A percentile compares a stretch with the other conserved stretches of the same genome.
Conservation (phyloP, 2,329 filamentous ascomycete species). For the Cladosporium phlei region DNA sequence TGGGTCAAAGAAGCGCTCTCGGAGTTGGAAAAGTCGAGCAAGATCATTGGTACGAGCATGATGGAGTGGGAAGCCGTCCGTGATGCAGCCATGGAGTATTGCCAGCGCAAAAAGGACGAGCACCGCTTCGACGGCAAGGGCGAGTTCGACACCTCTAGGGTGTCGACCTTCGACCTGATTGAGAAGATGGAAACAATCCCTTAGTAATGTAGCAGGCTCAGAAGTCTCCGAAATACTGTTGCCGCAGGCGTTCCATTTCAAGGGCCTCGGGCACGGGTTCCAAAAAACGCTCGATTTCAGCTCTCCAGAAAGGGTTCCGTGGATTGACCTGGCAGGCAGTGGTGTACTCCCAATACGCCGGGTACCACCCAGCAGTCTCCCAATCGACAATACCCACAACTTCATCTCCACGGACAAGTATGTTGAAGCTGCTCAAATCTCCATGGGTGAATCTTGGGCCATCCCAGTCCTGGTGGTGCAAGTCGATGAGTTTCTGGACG, state of each 20-base stretch:
- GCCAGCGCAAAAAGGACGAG: slow-evolving; percentile 35
- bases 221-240: neutral
- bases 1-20: slow-evolving; percentile 43
- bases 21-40: slow-evolving; percentile 26
- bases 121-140: slow-evolving; percentile 39
- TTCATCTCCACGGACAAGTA: slow-evolving; percentile 38
- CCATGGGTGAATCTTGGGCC: slow-evolving; percentile 47
- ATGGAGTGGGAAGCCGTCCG: slow-evolving; percentile 35
- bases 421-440: slow-evolving; percentile 43
- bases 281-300: slow-evolving; percentile 34
- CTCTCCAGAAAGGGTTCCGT: slow-evolving; percentile 36
- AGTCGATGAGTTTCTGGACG: neutral
- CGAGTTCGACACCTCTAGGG: slow-evolving; percentile 29
- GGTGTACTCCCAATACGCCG: slow-evolving; percentile 46
- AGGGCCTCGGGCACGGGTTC: slow-evolving; percentile 35
- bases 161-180: slow-evolving; percentile 35
- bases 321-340: slow-evolving; percentile 39
- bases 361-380: slow-evolving; percentile 47
- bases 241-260: slow-evolving; percentile 35
- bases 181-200: neutral
- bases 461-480: neutral
- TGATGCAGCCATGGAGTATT: slow-evolving; percentile 37
- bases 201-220: neutral
- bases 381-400: slow-evolving; percentile 46
- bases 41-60: slow-evolving; percentile 31